Evolutionary conservation across 2,329 filamentous ascomycete species (phyloP).

Genomic region (Fusarium mangiferae): DNA sequence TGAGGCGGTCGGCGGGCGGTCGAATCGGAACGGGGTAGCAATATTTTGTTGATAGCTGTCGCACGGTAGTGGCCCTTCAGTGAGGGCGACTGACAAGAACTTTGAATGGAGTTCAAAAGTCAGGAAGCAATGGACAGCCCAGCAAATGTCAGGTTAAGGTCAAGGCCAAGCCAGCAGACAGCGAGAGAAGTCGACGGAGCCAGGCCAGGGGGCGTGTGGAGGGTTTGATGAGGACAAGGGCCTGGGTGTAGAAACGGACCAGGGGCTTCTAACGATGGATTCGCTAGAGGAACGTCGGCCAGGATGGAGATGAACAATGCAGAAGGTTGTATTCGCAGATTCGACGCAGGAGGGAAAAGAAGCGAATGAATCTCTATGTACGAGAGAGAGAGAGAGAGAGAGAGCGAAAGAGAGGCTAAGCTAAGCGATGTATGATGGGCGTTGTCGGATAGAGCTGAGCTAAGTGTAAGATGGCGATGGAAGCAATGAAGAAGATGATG

Average conservation of each 20-base stretch:
- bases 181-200: constrained; percentile 29
- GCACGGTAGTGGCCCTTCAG: constrained; percentile 37
- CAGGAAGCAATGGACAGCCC: constrained; percentile 30
- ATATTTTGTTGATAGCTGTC: constrained; percentile 29
- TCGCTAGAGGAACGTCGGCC: constrained; percentile 35
- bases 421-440: constrained; percentile 23
- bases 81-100: constrained; percentile 29
- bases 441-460: constrained; percentile 15
- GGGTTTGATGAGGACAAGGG: constrained; percentile 45
- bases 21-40: constrained; percentile 20
- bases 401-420: constrained; percentile 7
- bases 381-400: background rate
- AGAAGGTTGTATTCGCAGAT: constrained; percentile 9
- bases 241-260: constrained; percentile 36
- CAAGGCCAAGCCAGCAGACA: constrained; percentile 29
- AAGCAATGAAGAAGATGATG: constrained; percentile 1
- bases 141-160: constrained; percentile 21
- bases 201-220: constrained; percentile 42
- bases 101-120: constrained; percentile 26
- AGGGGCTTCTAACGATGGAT: constrained; percentile 30
- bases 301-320: constrained; percentile 9
- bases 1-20: constrained; percentile 24
- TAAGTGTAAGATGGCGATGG: constrained; percentile 13
- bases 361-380: constrained; percentile 20
- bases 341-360: constrained; percentile 21